phyloP scores from a whole-genome alignment of 345 rosid species.

The Hibiscus trionum region DNA sequence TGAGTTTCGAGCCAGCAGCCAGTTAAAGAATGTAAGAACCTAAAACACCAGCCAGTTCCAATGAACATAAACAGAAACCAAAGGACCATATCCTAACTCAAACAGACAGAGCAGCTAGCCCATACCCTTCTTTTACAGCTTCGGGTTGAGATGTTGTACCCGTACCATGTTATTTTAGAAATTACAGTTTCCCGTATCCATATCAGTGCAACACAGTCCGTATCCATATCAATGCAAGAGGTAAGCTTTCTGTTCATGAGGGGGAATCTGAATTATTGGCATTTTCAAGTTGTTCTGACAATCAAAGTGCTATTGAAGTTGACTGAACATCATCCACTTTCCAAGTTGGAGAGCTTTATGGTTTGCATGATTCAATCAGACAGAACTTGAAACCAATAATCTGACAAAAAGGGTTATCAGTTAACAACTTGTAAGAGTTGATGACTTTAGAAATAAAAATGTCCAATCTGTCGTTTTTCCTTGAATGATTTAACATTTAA shows the following conservation, averaged over 20 bases:
- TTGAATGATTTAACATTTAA: not conserved
- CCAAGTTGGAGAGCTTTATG: not conserved
- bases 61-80: not conserved
- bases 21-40: no score
- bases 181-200: no score
- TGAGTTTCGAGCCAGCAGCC: not conserved
- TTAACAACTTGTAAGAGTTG: not conserved
- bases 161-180: no score
- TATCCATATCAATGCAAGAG: no score
- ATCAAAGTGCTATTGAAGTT: not conserved
- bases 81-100: not conserved
- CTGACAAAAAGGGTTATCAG: not conserved
- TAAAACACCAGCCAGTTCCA: not conserved
- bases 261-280: no score
- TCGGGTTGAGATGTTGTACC: no score
- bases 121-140: not conserved
- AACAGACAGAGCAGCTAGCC: not conserved
- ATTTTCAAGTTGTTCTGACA: not conserved
- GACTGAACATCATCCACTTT: not conserved
- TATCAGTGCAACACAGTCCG: no score
- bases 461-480: not conserved
- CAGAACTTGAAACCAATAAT: no score
- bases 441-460: not conserved
- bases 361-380: not conserved
- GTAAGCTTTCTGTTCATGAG: no score